Evolutionary conservation across 306 rosid species (phyloP), one percentile per base, ranked within the genome.

Genomic region (Canavalia gladiata): DNA sequence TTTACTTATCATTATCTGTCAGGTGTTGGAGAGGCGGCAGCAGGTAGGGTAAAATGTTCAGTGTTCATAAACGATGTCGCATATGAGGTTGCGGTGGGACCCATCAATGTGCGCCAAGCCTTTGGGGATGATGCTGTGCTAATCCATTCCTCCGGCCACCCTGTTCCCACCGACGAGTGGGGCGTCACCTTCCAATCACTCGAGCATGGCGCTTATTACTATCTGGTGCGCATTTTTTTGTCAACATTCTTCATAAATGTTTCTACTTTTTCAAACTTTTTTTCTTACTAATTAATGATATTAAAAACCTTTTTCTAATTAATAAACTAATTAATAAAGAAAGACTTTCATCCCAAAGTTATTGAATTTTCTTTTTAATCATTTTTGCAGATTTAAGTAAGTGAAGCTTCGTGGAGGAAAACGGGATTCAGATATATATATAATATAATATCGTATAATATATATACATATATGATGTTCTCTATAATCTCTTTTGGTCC

Each of bases 111-210:
- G 66, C 87, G 92, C 0, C 93, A 85, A 85, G 95, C 94, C 8
- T 93, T 95, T 68, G 99, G 98, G 7, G 90, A 83, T 35, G 94
- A 81, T 1, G 94, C 85, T 1, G 86, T 88, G 51, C 89, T 95
- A 11, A 46, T 91, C 62, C 87, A 95, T 73, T 87, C 91, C n/a
- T 80, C 89, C 51, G 92, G 96, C 54, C 90, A 86, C 30, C 93
- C 92, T 5, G 90, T 95, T 78, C 92, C 83, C 63, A 91, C 97
- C 67, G 85, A 95, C 68, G 89, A 93, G 7, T 91, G 99, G 97
- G 98, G 98, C 1, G 59, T 90, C 68, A 93, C 97, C 31, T 89
- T 93, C 41, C 89, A 91, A 55, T 67, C 98, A 8, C 94, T 95
- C 69, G 89, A 89, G 33, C 90, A 88, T 75, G 98, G 93, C n/a